Evolutionary conservation across 2,329 filamentous ascomycete genomes (phyloP), one percentile per base, ranked within the genome.

Genomic region (Fusarium chuoi): DNA sequence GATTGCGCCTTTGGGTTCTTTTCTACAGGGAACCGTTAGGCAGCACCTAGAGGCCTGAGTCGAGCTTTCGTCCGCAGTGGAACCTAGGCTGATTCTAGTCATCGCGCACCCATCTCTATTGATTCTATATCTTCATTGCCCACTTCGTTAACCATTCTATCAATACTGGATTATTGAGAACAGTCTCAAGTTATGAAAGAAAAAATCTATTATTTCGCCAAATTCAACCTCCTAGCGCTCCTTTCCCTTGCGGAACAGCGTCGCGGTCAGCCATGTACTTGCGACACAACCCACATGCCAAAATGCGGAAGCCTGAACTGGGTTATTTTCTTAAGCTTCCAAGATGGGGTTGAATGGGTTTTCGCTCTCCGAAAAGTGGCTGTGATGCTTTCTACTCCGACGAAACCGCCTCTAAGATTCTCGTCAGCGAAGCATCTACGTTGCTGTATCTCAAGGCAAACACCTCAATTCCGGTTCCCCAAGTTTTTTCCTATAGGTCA

Each of bases 361-460:
- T 49, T 33, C 28, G 46, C 12, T n/a, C 28, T 14, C 28, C 46
- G 0, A 33, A n/a, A 15, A 49, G 28, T 1, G 11, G 11, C 28
- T 5, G 11, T n/a, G 28, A n/a, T 9, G 18, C 15, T 0, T 49
- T n/a, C 0, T 33, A 49, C 22, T 33, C 28, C 4, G 22, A 18
- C 9, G 28, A 33, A n/a, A 49, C 46, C 3, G 4, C 22, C 22
- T 18, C 28, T 0, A 18, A 18, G 5, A 33, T 33, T n/a, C 28
- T 49, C 3, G 3, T 49, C 7, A 49, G 46, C 11, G 46, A 49
- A 49, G 20, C 14, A 30, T 49, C 28, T n/a, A n/a, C 28, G 1
- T 33, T 33, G 7, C 46, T n/a, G 5, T 49, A 49, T 33, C 15
- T 48, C 17, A 12, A 48, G 3, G 1, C 14, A 20, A 28, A 48